Evolutionary conservation across 2,329 filamentous ascomycete species (phyloP).

Genomic region (Nemania sp.): DNA sequence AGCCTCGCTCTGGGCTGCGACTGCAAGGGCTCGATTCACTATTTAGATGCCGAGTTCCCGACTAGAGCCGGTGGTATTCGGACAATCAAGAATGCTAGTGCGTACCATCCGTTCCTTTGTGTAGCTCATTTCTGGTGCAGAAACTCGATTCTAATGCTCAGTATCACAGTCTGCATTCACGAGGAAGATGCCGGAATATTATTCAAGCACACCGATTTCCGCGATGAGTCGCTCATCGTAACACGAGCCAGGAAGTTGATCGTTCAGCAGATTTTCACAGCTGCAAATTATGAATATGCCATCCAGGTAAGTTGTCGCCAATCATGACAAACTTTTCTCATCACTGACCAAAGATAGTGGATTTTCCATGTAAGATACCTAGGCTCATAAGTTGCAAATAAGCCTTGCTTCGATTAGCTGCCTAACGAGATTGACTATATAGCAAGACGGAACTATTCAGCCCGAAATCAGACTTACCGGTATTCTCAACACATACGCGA

Average conservation of each 20-base stretch:
- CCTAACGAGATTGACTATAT: slow-evolving; percentile 29
- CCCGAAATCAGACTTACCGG: slow-evolving; percentile 90
- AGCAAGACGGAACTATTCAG: slow-evolving; percentile 87
- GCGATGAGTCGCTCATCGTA: slow-evolving; percentile 83
- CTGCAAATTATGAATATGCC: slow-evolving; percentile 91
- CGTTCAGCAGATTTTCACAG: slow-evolving; percentile 90
- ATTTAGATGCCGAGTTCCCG: slow-evolving; percentile 85
- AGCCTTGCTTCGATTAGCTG: background rate
- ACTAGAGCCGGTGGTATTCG: slow-evolving; percentile 74
- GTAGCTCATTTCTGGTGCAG: background rate
- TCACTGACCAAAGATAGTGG: slow-evolving; percentile 69
- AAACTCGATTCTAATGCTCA: background rate
- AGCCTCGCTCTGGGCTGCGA: slow-evolving; percentile 76
- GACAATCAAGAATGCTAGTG: slow-evolving; percentile 81
- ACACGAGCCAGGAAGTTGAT: slow-evolving; percentile 85
- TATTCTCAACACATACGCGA: slow-evolving; percentile 87
- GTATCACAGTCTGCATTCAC: slow-evolving; percentile 72
- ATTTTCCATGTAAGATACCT: slow-evolving; percentile 66
- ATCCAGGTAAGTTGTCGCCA: slow-evolving; percentile 42
- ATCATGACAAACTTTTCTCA: background rate
- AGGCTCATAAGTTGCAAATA: background rate
- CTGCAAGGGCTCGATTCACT: slow-evolving; percentile 89
- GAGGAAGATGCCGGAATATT: slow-evolving; percentile 91
- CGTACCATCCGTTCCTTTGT: background rate
- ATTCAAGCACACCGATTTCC: slow-evolving; percentile 94